A percentile compares a stretch with the other conserved stretches of the same genome.
Evolutionary conservation across 176 grass and related monocot genomes (phyloP).

Genomic region (Elaeis guineensis): DNA sequence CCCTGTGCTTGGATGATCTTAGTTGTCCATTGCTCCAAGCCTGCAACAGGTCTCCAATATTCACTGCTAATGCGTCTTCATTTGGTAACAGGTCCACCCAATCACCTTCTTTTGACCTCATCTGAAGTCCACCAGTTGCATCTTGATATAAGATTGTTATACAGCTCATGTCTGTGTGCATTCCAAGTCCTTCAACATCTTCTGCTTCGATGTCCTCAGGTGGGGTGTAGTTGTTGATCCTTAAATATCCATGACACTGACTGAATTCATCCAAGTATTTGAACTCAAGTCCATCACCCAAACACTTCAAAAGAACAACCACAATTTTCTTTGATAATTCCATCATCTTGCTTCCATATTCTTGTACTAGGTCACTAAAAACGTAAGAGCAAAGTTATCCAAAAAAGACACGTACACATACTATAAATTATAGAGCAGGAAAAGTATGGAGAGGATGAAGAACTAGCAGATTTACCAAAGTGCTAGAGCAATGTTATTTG

Average conservation of each 20-base stretch:
- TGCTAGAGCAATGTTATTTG: no score
- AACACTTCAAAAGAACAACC: slow-evolving; percentile 1
- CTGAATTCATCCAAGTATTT: slow-evolving; percentile 6
- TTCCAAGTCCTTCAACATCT: slow-evolving; percentile 7
- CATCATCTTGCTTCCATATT: slow-evolving; percentile 3
- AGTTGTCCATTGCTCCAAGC: slow-evolving; percentile 6
- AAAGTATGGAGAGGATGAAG: no score
- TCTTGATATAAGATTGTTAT: slow-evolving; percentile 7
- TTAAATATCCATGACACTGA: slow-evolving; percentile 2
- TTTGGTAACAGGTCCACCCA: background rate
- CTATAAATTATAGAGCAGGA: no score
- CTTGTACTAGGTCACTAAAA: background rate
- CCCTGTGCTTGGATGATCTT: background rate
- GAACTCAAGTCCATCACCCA: background rate
- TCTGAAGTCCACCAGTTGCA: background rate
- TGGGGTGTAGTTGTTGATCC: slow-evolving; percentile 9
- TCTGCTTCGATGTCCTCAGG: background rate
- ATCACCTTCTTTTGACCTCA: background rate
- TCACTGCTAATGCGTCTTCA: background rate
- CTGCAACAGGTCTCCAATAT: slow-evolving; percentile 10
- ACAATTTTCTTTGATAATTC: slow-evolving; percentile 2
- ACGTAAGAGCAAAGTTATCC: background rate
- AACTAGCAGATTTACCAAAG: no score
- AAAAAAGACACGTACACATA: no score
- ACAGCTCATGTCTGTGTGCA: slow-evolving; percentile 17